Conservation (phyloP, 176 grass and related monocot species). For the Musa troglodytarum region DNA sequence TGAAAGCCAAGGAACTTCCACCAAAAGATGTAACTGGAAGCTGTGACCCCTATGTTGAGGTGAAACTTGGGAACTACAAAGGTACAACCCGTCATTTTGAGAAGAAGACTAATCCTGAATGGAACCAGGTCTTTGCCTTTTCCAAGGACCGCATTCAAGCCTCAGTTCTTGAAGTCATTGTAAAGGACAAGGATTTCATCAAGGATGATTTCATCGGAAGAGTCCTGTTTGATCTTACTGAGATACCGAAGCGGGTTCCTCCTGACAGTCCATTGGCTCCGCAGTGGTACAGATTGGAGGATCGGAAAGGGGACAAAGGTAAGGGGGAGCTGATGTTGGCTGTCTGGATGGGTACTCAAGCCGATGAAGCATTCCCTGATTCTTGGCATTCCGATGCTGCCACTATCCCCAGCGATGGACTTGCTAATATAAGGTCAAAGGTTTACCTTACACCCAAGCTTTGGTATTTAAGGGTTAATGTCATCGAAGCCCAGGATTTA, state of each 20-base stretch:
- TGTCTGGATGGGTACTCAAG: constrained; percentile 80
- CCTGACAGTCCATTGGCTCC: constrained; percentile 65
- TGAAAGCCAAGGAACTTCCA: constrained; percentile 57
- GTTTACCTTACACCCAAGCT: constrained; percentile 71
- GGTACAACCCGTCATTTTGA: constrained; percentile 46
- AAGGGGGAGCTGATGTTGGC: constrained; percentile 72
- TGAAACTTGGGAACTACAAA: constrained; percentile 60
- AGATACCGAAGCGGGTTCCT: constrained; percentile 58
- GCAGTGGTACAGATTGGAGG: constrained; percentile 61
- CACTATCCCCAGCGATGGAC: constrained; percentile 39
- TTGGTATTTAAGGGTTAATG: constrained; percentile 64
- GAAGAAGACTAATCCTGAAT: constrained; percentile 60
- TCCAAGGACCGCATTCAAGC: constrained; percentile 63
- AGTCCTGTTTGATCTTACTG: constrained; percentile 43
- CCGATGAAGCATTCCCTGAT: constrained; percentile 63
- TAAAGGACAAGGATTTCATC: constrained; percentile 53
- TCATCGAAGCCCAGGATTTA: constrained; percentile 61
- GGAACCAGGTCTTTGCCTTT: constrained; percentile 69
- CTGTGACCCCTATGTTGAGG: constrained; percentile 59
- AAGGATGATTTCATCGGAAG: constrained; percentile 57
- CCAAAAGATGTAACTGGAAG: constrained; percentile 51
- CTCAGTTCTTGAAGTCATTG: constrained; percentile 41
- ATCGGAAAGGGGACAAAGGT: constrained; percentile 41
- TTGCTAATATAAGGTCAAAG: constrained; percentile 63
- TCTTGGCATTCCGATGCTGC: constrained; percentile 70